Base-by-base conservation (phyloP, 495 filamentous ascomycete species). In the Podospora bellae-mahoneyi region DNA sequence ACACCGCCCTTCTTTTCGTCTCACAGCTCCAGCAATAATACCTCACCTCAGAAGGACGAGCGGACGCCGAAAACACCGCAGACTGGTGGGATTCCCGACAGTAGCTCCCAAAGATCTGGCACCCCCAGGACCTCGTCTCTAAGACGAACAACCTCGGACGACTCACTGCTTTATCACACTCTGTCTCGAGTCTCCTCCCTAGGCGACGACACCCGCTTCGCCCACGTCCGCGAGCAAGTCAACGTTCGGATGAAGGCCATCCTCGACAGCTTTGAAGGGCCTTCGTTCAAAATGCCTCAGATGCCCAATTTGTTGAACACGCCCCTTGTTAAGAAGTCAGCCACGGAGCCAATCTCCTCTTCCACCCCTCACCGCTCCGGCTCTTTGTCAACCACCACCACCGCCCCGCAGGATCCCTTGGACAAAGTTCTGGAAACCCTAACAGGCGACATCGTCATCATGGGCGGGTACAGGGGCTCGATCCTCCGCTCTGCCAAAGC, bases 211-310 rank as follows among this genome's bases (percentile, higher is more conserved):
- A 84, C 87, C n/a, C 86, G 90, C 58, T 98, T 94, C 77, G 85
- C 89, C 62, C 83, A 94, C 78, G 86, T 96, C 6, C 86, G 89
- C 59, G 86, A 88, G 62, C 88, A 92, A 74, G 89, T 92, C 65
- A 98, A 97, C 71, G 92, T 90, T 66, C 86, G 94, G 32, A 80
- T 95, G 71, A 97, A 96, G 79, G 94, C 94, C 2, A 95, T 98
- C 77, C 90, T 88, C 72, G 94, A 98, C 74, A 96, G 88, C 76
- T 86, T 89, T 68, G 94, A 94, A 73, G 88, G 76, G 58, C 83
- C 89, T 13, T 92, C 84, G 66, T 91, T 93, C 76, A 89, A 87
- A 64, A 73, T 91, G 68, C 88, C 87, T 15, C 83, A 84, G 69
- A 80, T 94, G 65, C 87, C 89, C 2, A 86, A 88, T 72, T 60